Base-by-base conservation (phyloP, 106 monocot species). In the Dendrobium officinale region DNA sequence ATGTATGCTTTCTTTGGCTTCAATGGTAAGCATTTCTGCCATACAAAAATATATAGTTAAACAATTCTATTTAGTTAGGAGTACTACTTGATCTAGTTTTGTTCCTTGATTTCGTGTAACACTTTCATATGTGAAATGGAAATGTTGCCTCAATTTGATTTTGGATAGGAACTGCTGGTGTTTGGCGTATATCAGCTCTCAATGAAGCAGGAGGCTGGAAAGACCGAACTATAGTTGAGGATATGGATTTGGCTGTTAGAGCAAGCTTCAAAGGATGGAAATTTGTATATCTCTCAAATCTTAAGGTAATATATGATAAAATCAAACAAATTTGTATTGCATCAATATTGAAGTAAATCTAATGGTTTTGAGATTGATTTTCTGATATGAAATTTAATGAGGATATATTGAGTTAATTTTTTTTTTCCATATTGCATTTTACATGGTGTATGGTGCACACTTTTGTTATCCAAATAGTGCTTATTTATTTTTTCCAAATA, bases 181-280 rank as follows among this genome's bases (percentile, higher is more conserved):
- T 86, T 2, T 86, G 83, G 86, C 42, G 86, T 45, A 83, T 83
- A 43, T 27, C 86, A 73, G 86, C 86, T 80, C 40, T 83, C 9
- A 86, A 86, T 83, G 86, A 86, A 75, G 86, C 83, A 67, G 86
- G 86, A 77, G 83, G 86, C 51, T 86, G 86, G 86, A 82, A 82
- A 44, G 82, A 82, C 61, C 59, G 82, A 48, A 82, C 82, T 5
- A 82, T 77, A 33, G 82, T 82, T 45, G 82, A 77, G 67, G 82
- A 82, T 68, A 82, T 82, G 82, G 82, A 82, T 40, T 82, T 82
- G 77, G 82, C 82, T 48, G 77, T 82, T 54, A 77, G 82, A 77
- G 82, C 82, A 67, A 77, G 77, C 48, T 83, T 86, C 22, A 79
- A 73, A 77, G 86, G 86, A 10, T 86, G 86, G 86, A 86, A 86